A percentile compares a stretch with the other conserved stretches of the same genome.
phyloP scores from a whole-genome alignment of 495 filamentous ascomycete genomes.

The Neurospora pannonica region DNA sequence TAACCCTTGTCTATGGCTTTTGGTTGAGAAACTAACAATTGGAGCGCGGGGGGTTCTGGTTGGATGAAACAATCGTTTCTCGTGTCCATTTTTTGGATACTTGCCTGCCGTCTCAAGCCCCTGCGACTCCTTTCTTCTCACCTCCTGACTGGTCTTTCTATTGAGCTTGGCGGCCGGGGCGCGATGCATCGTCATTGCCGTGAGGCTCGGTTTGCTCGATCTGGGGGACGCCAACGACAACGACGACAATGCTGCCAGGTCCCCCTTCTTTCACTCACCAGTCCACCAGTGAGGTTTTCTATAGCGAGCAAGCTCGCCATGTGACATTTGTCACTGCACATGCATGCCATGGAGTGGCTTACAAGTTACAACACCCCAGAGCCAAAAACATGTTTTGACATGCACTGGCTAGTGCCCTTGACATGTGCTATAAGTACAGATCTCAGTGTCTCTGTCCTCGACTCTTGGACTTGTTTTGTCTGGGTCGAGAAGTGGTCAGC shows the following conservation, averaged over 20 bases:
- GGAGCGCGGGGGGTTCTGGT: conserved; percentile 18
- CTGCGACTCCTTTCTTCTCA: background rate
- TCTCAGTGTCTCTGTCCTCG: background rate
- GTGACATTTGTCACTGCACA: background rate
- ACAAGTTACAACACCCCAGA: background rate
- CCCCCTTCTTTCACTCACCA: background rate
- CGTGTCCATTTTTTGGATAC: conserved; percentile 44
- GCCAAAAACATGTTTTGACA: background rate
- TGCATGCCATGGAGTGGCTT: background rate
- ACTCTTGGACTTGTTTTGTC: background rate
- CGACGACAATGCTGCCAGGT: background rate
- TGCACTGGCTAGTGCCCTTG: background rate
- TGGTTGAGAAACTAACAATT: background rate
- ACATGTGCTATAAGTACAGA: background rate
- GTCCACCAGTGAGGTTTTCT: background rate
- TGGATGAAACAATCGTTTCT: conserved; percentile 43
- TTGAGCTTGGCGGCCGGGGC: background rate
- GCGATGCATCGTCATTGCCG: background rate
- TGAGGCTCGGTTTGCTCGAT: background rate
- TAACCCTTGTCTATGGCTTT: background rate
- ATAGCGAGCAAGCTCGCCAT: background rate
- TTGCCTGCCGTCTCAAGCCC: conserved; percentile 13
- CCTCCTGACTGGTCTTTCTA: background rate
- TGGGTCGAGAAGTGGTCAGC: background rate
- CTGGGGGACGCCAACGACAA: background rate